Evolutionary conservation across 78 protist species (phyloP).

Genomic region (Bodo saltans): DNA sequence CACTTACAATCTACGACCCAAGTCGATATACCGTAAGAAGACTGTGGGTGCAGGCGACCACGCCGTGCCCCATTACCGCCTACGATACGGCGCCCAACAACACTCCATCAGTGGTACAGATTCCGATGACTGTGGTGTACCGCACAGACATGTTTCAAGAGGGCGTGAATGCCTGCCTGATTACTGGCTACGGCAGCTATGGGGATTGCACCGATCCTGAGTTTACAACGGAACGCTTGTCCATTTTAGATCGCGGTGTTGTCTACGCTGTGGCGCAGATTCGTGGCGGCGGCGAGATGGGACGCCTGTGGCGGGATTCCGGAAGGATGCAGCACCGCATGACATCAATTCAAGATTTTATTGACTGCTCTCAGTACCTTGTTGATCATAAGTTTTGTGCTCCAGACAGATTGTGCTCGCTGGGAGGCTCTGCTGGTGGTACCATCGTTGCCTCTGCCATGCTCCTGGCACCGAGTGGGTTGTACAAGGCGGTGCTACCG

Average conservation of each 20-base stretch:
- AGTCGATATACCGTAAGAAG: background rate
- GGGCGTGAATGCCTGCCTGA: background rate
- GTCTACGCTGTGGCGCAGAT: background rate
- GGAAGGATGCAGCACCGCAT: conserved; percentile 1
- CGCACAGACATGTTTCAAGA: background rate
- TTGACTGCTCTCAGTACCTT: conserved; percentile 8
- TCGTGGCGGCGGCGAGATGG: conserved; percentile 36
- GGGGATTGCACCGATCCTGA: background rate
- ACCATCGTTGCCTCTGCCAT: conserved; percentile 4
- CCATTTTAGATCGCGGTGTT: conserved; percentile 16
- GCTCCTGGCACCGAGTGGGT: background rate
- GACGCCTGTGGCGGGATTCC: conserved; percentile 13
- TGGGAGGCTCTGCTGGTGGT: conserved; percentile 30
- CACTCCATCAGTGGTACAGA: background rate
- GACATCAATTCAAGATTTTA: conserved; percentile 11
- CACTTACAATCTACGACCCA: too few relatives aligned
- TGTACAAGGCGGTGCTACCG: background rate
- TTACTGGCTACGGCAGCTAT: conserved; percentile 27
- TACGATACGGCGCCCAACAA: background rate
- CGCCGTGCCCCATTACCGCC: background rate
- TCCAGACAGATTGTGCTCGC: background rate
- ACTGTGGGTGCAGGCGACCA: background rate
- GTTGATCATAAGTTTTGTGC: background rate
- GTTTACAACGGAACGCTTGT: background rate
- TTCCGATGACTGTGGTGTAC: background rate